Evolutionary conservation across 768 basidiomycete genomes (phyloP).

Genomic region (Lactarius tabidus): DNA sequence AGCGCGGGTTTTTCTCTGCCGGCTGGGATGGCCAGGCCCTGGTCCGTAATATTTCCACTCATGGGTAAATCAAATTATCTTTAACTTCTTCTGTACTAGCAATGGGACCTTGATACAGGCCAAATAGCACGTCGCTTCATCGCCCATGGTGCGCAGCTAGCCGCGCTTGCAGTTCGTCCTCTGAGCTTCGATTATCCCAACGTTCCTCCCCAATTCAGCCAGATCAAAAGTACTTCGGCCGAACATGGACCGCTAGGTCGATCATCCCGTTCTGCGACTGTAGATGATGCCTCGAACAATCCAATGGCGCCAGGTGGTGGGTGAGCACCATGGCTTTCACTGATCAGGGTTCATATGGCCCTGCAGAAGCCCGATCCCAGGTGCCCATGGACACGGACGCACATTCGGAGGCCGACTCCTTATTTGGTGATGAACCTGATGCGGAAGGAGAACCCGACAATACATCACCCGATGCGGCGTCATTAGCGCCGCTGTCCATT

Average conservation of each 20-base stretch:
- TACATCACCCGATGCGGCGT: constrained; percentile 5
- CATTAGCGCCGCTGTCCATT: constrained; percentile 7
- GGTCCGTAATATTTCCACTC: constrained; percentile 44
- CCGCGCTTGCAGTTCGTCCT: constrained; percentile 76
- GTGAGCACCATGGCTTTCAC: neutral
- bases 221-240: constrained; percentile 13
- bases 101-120: constrained; percentile 98
- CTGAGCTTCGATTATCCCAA: constrained; percentile 35
- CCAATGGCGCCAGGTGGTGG: constrained; percentile 5
- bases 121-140: constrained; percentile 70
- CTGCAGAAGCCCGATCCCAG: constrained; percentile 12
- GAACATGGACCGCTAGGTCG: constrained; percentile 2
- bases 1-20: constrained; percentile 84
- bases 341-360: constrained; percentile 6
- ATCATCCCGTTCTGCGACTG: constrained; percentile 6
- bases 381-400: constrained; percentile 45
- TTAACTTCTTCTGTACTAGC: constrained; percentile 44
- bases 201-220: constrained; percentile 26
- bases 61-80: constrained; percentile 4
- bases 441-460: constrained; percentile 45
- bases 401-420: constrained; percentile 78
- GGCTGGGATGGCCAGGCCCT: constrained; percentile 91
- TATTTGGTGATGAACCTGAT: constrained; percentile 85
- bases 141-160: constrained; percentile 80
- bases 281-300: constrained; percentile 2